Conservation (phyloP, 192 early-diverging fungal genomes). For the Martensiomyces pterosporus region DNA sequence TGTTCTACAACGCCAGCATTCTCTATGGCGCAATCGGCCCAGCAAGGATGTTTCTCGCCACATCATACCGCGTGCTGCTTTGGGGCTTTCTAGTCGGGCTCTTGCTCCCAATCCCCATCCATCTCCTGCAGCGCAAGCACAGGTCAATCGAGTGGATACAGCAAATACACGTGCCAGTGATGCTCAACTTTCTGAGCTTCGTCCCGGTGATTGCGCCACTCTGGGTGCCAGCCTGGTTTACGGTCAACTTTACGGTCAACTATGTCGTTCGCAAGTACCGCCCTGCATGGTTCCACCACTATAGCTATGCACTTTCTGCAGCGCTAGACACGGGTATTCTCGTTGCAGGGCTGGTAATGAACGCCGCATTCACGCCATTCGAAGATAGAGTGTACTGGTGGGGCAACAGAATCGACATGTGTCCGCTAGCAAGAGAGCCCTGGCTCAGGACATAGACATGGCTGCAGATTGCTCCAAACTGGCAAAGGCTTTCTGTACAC, state of each 20-base stretch:
- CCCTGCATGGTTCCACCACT: slow-evolving; percentile 52
- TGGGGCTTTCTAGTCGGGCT: slow-evolving; percentile 51
- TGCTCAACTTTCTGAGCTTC: slow-evolving; percentile 31
- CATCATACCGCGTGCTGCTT: slow-evolving; percentile 23
- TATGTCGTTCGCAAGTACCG: slow-evolving; percentile 51
- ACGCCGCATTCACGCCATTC: neutral
- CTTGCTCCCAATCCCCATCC: slow-evolving; percentile 58
- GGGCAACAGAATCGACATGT: neutral
- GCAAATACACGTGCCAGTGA: slow-evolving; percentile 55
- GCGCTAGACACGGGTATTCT: slow-evolving; percentile 36
- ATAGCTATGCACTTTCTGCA: slow-evolving; percentile 34
- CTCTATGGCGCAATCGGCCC: slow-evolving; percentile 82
- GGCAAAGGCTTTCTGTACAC: too few species aligned
- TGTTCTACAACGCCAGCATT: slow-evolving; percentile 63
- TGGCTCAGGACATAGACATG: too few species aligned
- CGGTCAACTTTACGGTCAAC: slow-evolving; percentile 54
- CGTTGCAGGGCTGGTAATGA: slow-evolving; percentile 6
- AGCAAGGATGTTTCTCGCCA: slow-evolving; percentile 55
- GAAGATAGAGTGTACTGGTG: neutral
- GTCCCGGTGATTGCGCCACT: slow-evolving; percentile 47
- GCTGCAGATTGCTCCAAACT: too few species aligned
- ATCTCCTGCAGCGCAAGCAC: slow-evolving; percentile 48
- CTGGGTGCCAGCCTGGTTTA: slow-evolving; percentile 6
- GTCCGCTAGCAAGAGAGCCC: neutral
- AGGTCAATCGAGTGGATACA: slow-evolving; percentile 58